Evolutionary conservation across 305 asterid species (phyloP).

Genomic region (Rubia peregrina): DNA sequence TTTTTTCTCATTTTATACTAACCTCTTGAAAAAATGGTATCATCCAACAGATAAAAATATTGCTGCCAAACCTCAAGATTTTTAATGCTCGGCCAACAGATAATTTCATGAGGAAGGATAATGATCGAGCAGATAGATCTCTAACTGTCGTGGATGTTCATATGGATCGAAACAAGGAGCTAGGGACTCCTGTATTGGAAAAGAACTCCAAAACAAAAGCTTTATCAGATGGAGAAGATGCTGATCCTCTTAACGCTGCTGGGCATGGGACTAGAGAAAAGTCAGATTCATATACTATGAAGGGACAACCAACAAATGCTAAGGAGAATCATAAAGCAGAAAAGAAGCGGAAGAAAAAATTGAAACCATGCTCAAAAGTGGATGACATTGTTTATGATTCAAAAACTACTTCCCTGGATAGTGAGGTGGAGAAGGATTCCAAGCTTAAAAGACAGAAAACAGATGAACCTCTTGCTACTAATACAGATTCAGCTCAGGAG

Average conservation of each 20-base stretch:
- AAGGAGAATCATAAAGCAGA: conserved; percentile 22
- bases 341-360: conserved; percentile 31
- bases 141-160: conserved; percentile 14
- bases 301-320: conserved; percentile 23
- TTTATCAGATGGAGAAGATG: conserved; percentile 15
- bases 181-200: conserved; percentile 16
- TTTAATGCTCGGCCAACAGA: conserved; percentile 61
- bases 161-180: conserved; percentile 12
- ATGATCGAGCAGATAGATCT: conserved; percentile 19
- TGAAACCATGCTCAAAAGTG: conserved; percentile 19
- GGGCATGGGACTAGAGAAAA: conserved; percentile 22
- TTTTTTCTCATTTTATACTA: conserved; percentile 18
- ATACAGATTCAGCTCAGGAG: conserved; percentile 20
- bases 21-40: conserved; percentile 9
- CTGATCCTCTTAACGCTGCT: conserved; percentile 17
- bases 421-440: conserved; percentile 24
- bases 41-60: conserved; percentile 57
- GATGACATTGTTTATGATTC: conserved; percentile 14
- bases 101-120: conserved; percentile 34
- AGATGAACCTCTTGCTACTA: conserved; percentile 15
- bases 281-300: conserved; percentile 6
- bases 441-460: conserved; percentile 41
- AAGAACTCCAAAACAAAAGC: conserved; percentile 25
- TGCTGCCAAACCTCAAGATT: conserved; percentile 56
- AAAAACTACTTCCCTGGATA: conserved; percentile 17